Evolutionary conservation across 2,329 filamentous ascomycete genomes (phyloP), one percentile per base, ranked within the genome.

Genomic region (Venturia asperata): DNA sequence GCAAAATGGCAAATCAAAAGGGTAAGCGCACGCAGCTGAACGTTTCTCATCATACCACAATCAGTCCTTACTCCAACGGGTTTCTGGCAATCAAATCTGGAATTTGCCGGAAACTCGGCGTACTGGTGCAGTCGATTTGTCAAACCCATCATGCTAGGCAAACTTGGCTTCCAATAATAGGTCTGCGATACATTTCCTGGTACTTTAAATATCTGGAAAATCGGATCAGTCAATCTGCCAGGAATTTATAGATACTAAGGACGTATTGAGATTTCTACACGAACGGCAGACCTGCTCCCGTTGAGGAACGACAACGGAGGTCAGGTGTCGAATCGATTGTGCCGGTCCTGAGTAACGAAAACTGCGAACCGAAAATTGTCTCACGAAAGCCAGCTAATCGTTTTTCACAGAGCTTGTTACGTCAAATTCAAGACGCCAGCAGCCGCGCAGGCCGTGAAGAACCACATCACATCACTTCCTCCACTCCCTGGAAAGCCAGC

Each of bases 1-100:
- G 75, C 92, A 97, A 61, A 99, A 99, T 70, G 94, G 94, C 70
- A 99, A 99, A 79, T 96, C 91, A 78, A 97, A 97, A 80, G 93
- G 94, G 92, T 96, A 82, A 68, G 86, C 77, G 24, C 34, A 37
- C 27, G 15, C 24, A 47, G 19, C 42, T 49, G 45, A 27, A 11
- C 9, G 21, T 10, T 4, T 52, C 47, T 52, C 11, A 11, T 67
- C 63, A 61, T 68, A 52, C 65, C n/a, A 5, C 24, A 24, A 49
- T 24, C 47, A n/a, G 21, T 3, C 21, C 15, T 10, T 37, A 5
- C 41, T 52, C 21, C 7, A n/a, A 7, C 45, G 42, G 13, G 21
- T 27, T 52, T 52, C 47, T 24, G 21, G 21, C 47, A 27, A 52
- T 30, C 15, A 2, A 10, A 47, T 45, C 3, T 10, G 19, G 10